phyloP scores from a whole-genome alignment of 257 asterid genomes.

The Anisodus tanguticus region DNA sequence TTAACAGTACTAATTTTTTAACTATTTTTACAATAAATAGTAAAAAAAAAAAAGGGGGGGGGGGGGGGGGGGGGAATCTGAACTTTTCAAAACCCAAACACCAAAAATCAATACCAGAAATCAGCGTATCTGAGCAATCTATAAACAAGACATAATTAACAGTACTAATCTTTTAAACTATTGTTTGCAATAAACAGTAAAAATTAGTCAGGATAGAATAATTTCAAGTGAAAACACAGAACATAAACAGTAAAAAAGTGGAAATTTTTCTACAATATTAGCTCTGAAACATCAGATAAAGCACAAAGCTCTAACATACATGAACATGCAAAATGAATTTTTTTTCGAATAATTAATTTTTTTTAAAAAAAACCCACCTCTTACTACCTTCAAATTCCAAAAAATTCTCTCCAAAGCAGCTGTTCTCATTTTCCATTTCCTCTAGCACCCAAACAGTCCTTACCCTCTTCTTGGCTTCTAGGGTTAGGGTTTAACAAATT shows the following conservation, averaged over 20 bases:
- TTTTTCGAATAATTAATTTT: too few relatives aligned
- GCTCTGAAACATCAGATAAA: not conserved
- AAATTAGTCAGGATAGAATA: not conserved
- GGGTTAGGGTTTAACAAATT: conserved; percentile 29
- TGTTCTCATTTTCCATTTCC: conserved; percentile 12
- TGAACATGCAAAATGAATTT: not conserved
- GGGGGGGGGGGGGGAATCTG: too few relatives aligned
- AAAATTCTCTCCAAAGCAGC: conserved; percentile 39
- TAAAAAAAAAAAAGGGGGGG: too few relatives aligned
- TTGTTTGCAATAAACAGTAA: not conserved
- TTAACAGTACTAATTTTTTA: too few relatives aligned
- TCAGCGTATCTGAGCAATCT: too few relatives aligned
- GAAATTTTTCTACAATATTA: not conserved
- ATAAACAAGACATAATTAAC: not conserved
- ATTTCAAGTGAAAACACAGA: conserved; percentile 12
- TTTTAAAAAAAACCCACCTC: conserved; percentile 46
- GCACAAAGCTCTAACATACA: not conserved
- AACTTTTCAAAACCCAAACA: too few relatives aligned
- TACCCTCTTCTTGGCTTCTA: not conserved
- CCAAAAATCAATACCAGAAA: too few relatives aligned
- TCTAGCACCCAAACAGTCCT: conserved; percentile 13
- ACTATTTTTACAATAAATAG: too few relatives aligned
- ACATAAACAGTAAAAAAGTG: not conserved
- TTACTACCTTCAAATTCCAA: conserved; percentile 41
- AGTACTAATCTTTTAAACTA: not conserved